Conservation (phyloP, 2,329 filamentous ascomycete genomes). For the Microdochium nivale region DNA sequence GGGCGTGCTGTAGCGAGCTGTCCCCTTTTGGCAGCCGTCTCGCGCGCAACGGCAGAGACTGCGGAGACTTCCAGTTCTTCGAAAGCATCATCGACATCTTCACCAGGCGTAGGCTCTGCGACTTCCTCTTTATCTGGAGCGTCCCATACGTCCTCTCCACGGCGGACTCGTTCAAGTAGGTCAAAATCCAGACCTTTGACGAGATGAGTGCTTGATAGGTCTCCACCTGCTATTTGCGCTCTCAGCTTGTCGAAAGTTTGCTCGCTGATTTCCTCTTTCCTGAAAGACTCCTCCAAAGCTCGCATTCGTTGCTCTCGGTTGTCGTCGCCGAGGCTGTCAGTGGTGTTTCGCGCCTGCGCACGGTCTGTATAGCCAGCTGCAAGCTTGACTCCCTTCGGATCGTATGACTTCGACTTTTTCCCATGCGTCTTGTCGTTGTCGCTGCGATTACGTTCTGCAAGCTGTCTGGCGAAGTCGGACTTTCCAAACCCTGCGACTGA, state of each 20-base stretch:
- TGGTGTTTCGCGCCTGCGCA: slow-evolving; percentile 52
- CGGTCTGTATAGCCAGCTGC: slow-evolving; percentile 80
- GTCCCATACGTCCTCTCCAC: slow-evolving; percentile 59
- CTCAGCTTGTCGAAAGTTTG: slow-evolving; percentile 68
- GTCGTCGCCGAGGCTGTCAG: slow-evolving; percentile 29
- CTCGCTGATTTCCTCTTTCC: slow-evolving; percentile 75
- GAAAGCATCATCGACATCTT: slow-evolving; percentile 59
- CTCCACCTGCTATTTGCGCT: slow-evolving; percentile 73
- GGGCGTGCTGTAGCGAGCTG: slow-evolving; percentile 46
- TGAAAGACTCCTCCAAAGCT: slow-evolving; percentile 72
- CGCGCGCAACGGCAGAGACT: slow-evolving; percentile 42
- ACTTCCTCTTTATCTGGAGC: slow-evolving; percentile 22
- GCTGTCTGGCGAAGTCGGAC: slow-evolving; percentile 73
- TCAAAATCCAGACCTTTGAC: slow-evolving; percentile 89
- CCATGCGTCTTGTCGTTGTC: slow-evolving; percentile 30
- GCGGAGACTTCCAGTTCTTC: slow-evolving; percentile 48
- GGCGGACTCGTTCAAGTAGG: slow-evolving; percentile 59
- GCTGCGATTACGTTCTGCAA: slow-evolving; percentile 57
- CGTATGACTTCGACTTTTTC: slow-evolving; percentile 71
- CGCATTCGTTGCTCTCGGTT: slow-evolving; percentile 58
- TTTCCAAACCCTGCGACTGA: slow-evolving; percentile 47
- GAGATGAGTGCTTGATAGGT: slow-evolving; percentile 72
- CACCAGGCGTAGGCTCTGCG: slow-evolving; percentile 19
- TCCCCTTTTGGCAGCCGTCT: slow-evolving; percentile 50
- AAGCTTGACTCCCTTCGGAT: slow-evolving; percentile 75